These are phyloP conservation scores for Plasmopara viticola DNA, from an alignment of 352 stramenopile species.

Conservation along the genomic window DNA sequence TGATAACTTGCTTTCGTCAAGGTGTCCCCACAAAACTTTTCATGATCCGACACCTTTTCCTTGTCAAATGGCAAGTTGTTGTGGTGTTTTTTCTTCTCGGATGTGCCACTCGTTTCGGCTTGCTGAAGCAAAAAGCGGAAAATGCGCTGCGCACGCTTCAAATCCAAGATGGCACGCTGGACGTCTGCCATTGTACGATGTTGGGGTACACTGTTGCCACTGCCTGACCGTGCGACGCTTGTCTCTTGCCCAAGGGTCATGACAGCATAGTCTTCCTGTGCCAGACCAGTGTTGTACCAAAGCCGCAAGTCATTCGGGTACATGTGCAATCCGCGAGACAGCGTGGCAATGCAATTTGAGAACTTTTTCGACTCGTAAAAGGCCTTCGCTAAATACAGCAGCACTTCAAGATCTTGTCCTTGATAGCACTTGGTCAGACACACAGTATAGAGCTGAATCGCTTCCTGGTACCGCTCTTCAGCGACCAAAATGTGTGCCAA, in stretches of 20 bases:
- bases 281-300: constrained; percentile 83
- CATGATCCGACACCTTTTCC: constrained; percentile 83
- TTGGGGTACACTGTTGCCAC: constrained; percentile 26
- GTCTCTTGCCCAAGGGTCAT: constrained; percentile 73
- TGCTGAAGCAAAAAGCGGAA: constrained; percentile 78
- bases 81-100: constrained; percentile 57
- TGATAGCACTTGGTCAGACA: constrained; percentile 88
- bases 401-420: constrained; percentile 73
- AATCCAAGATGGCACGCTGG: constrained; percentile 79
- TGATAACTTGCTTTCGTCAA: constrained; percentile 84
- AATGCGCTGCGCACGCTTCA: constrained; percentile 79
- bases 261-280: constrained; percentile 84
- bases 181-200: constrained; percentile 84
- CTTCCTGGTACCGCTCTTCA: constrained; percentile 93
- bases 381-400: constrained; percentile 82
- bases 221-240: constrained; percentile 31
- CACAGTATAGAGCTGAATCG: constrained; percentile 94
- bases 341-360: constrained; percentile 78
- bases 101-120: constrained; percentile 32
- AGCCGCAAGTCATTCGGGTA: constrained; percentile 70
- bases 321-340: constrained; percentile 76
- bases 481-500: constrained; percentile 96
- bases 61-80: constrained; percentile 70
- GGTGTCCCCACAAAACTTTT: constrained; percentile 83
- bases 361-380: constrained; percentile 89